phyloP scores from a whole-genome alignment of 106 monocot genomes.

The Triglochin maritima region DNA sequence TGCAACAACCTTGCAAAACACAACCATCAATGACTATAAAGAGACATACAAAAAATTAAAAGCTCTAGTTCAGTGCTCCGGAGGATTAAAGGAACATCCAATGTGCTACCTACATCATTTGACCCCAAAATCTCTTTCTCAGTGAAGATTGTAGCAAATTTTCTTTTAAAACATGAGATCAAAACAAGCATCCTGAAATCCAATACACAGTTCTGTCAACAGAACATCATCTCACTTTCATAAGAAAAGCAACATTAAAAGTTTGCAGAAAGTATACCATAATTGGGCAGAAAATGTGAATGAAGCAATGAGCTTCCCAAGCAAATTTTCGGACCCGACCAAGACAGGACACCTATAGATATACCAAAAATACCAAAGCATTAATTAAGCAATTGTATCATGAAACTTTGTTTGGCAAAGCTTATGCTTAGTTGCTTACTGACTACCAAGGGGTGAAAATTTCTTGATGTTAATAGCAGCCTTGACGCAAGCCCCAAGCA shows the following conservation, averaged over 20 bases:
- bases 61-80: background rate
- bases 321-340: constrained; percentile 22
- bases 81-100: background rate
- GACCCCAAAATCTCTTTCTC: constrained; percentile 82
- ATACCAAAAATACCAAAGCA: background rate
- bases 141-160: constrained; percentile 47
- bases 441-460: constrained; percentile 42
- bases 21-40: constrained; percentile 6
- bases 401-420: background rate
- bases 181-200: constrained; percentile 54
- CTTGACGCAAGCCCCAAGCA: constrained; percentile 56
- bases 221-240: background rate
- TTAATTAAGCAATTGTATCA: background rate
- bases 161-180: constrained; percentile 61
- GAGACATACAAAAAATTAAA: background rate
- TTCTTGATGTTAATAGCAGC: constrained; percentile 44
- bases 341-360: constrained; percentile 33
- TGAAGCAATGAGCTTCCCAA: constrained; percentile 54
- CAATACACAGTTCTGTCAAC: background rate
- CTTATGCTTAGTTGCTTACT: constrained; percentile 22
- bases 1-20: constrained; percentile 36
- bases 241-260: background rate
- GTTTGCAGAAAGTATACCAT: constrained; percentile 37
- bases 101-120: constrained; percentile 42
- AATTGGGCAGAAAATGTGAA: constrained; percentile 53